Evolutionary conservation across 257 asterid genomes (phyloP), one percentile per base, ranked within the genome.

Genomic region (Agastache rugosa): DNA sequence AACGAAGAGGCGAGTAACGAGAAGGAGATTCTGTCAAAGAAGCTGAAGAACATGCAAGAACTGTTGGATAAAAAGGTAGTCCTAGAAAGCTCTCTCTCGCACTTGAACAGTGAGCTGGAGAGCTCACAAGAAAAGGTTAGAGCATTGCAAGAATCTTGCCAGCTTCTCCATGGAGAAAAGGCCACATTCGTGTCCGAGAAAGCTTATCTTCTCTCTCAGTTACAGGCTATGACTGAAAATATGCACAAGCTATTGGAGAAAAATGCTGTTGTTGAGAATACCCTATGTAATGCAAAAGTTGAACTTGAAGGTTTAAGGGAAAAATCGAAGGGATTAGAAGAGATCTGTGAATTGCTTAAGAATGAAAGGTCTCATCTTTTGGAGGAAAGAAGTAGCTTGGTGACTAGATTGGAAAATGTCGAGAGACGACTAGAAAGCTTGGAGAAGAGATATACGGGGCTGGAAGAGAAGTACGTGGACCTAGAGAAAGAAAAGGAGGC

Each of bases 291-390:
- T 29, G 92, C 96, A 62, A 92, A 87, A 81, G 79, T 90, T 67
- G 99, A 95, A 75, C 93, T 95, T 61, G 97, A 89, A 87, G 97
- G 97, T 70, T 73, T 95, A 89, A 95, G 91, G 85, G 96, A 89
- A 76, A 92, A 88, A 75, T 88, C 99, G 2, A 92, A 89, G 81
- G 95, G 96, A 35, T 81, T 95, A 20, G 97, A 90, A 73, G 91
- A 85, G 73, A 87, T 92, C 19, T 92, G 98, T 59, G 89, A 79
- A 59, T 55, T 95, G 85, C 95, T 95, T 11, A 92, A 81, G 82
- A 80, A 80, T 17, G 97, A 92, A 83, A 87, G 88, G 75, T 84
- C 91, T 67, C 74, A 82, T 83, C 89, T 95, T 80, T 79, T 86
- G 74, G 83, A 73, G 42, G 98, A 95, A 82, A 87, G 93, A 71